Evolutionary conservation across 768 basidiomycete species (phyloP), one percentile per base, ranked within the genome.

Genomic region (Leccinum broughii): DNA sequence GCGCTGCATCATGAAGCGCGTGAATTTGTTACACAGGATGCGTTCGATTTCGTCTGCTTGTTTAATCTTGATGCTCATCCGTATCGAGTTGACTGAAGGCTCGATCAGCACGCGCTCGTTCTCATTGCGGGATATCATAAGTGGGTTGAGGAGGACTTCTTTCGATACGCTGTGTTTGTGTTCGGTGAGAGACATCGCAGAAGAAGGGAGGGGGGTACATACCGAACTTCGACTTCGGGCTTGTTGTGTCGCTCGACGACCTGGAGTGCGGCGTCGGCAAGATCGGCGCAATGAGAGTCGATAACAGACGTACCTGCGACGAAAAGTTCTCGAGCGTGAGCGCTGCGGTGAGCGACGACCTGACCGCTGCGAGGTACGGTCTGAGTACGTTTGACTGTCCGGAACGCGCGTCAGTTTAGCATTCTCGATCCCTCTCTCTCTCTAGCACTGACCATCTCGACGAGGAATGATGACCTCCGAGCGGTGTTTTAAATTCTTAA

Each of bases 1-100:
- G 60, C 97, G 82, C 78, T 95, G 94, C 89, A 95, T 98, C 93
- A 98, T 91, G 80, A 99, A 99, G 56, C 97, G 83, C 22, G 95
- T 97, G 76, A 99, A 98, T 75, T 98, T 95, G 79, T 98, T 93
- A 72, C 95, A 97, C 41, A 99, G 80, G 67, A 98, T 97, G 54
- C 90, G 86, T 72, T 99, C 97, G 62, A 98, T 96, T 78, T 99
- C 97, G 76, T 99, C 97, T 35, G 97, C 95, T 74, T 99, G 97
- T 75, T 99, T 99, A 74, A 99, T 98, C 80, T 89, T 94, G 78
- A 99, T 98, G 76, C 91, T 94, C 60, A 99, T 81, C 46, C 97
- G 88, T 73, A 98, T 92, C 2, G 95, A 96, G 78, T 99, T 99
- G 77, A 98, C 86, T 2, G 93, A 95, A 2, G 97, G 90, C 75